Evolutionary conservation across 441 rosid genomes (phyloP), one percentile per base, ranked within the genome.

Genomic region (Gossypium aridum): DNA sequence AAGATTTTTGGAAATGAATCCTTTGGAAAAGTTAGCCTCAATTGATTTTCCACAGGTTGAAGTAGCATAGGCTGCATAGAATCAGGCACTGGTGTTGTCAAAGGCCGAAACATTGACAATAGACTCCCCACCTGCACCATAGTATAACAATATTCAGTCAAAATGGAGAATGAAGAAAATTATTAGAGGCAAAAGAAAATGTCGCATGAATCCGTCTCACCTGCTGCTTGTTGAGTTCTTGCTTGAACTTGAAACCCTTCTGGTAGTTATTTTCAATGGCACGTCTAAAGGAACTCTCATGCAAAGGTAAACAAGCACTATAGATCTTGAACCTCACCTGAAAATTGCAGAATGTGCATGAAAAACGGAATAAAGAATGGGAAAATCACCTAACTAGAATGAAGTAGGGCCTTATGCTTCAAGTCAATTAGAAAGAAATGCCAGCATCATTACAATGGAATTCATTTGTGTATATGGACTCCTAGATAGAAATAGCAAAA

Each of bases 281-380:
- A 61, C 78, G 75, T 80, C 74, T 86, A 56, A 89, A 83, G 74
- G 75, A 64, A 72, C 70, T 77, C 70, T 87, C 93, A 16, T 77
- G 76, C 80, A 89, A 61, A 16, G 93, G 90, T 37, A 82, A 80
- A 80, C 87, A 87, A 71, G 85, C 87, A 76, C 57, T 71, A 61
- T 55, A 75, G 39, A 87, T 86, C 71, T 75, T 81, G 78, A 89
- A 89, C 49, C 83, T 78, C 75, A 86, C 90, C 91, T 89, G 83
- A 70, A 68, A 75, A 70, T 34, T 34, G 43, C 37, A 4, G 5
- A 25, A 55, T 31, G 10, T 43, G 16, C 9, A 22, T 37, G 28
- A 14, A 25, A 62, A 70, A 75, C 7, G 60, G 31, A 20, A 45
- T 20, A 22, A 16, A 61, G 4, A 62, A 54, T 13, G 12, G 3